Conservation (phyloP, 129 eudicot species). For the sunflower (Helianthus annuus) region HanXRQr2.0-SUNRISE NC_035437.2:139992362-139992861, state of each 20-base stretch:
- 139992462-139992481: conserved; percentile 83
- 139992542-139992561: conserved; percentile 96
- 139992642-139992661: conserved; percentile 77
- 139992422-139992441: not conserved
- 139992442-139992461: not conserved
- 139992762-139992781: not conserved
- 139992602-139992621: conserved; percentile 79
- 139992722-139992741: not conserved
- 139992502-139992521: conserved; percentile 92
- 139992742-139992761: not conserved
- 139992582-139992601: conserved; percentile 57
- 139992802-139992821: not conserved
- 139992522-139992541: conserved; percentile 95
- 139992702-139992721: conserved; percentile 2
- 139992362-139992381: conserved; percentile 97
- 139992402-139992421: not conserved
- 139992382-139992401: conserved; percentile 5
- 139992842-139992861: not conserved
- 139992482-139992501: conserved; percentile 89
- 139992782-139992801: not conserved
- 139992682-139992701: not conserved
- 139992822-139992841: not conserved
- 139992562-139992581: conserved; percentile 66
- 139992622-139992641: conserved; percentile 66
- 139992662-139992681: not conserved